Evolutionary conservation across 257 asterid species (phyloP).

Genomic region (Paulownia fortunei): DNA sequence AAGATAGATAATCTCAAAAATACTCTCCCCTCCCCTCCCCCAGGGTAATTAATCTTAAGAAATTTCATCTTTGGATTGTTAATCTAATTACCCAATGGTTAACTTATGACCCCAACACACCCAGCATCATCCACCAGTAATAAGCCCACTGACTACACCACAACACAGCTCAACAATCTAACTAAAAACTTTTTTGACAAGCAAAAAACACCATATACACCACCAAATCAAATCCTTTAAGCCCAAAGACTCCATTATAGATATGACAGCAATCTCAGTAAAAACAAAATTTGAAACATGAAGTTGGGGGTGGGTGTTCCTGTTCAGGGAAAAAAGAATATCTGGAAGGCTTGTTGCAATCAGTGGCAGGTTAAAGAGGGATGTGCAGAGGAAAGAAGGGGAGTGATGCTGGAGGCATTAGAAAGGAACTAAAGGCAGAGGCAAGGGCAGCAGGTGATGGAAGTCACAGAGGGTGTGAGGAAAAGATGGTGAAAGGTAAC

Average conservation of each 20-base stretch:
- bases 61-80: not conserved
- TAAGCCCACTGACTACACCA: not conserved
- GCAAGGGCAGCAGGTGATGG: not conserved
- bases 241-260: no score
- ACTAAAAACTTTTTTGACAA: not conserved
- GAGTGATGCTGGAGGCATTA: not conserved
- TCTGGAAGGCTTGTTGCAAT: not conserved
- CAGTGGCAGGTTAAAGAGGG: not conserved
- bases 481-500: not conserved
- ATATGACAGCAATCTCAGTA: no score
- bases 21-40: no score
- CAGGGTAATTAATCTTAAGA: not conserved
- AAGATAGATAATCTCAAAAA: not conserved
- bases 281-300: not conserved
- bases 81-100: not conserved
- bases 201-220: no score
- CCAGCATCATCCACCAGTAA: not conserved
- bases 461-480: not conserved
- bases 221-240: not conserved
- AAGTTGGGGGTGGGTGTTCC: no score
- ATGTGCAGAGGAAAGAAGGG: not conserved
- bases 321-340: no score
- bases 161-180: not conserved
- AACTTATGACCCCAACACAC: not conserved
- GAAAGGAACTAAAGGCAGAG: not conserved